phyloP scores from a whole-genome alignment of 176 grass and related monocot genomes.

The Cenchrus fungigraminus region DNA sequence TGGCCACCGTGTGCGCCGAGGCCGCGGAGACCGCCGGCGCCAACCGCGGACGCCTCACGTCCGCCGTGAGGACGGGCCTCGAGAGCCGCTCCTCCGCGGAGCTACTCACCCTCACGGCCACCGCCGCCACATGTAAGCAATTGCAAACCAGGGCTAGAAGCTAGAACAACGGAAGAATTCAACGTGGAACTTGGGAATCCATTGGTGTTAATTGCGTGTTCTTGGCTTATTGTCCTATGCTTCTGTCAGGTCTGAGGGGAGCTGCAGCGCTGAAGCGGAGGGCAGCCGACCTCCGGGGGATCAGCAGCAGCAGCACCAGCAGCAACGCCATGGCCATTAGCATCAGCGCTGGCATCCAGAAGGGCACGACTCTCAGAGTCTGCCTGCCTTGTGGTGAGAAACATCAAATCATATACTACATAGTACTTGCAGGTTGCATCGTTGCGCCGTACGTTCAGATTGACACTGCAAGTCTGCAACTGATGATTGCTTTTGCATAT shows the following conservation, averaged over 20 bases:
- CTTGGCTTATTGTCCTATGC: neutral
- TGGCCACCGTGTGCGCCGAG: constrained; percentile 93
- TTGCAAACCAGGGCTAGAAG: neutral
- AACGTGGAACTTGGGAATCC: neutral
- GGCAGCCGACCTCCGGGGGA: constrained; percentile 40
- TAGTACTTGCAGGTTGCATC: neutral
- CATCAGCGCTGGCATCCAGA: constrained; percentile 62
- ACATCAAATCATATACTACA: neutral
- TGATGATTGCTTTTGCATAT: neutral
- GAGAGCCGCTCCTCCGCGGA: constrained; percentile 61
- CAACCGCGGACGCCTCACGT: constrained; percentile 54
- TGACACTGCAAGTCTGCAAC: neutral
- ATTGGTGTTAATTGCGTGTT: neutral
- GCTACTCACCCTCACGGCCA: constrained; percentile 68
- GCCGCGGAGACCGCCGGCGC: constrained; percentile 66
- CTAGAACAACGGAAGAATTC: neutral
- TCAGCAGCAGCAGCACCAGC: constrained; percentile 25
- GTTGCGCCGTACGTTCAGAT: neutral
- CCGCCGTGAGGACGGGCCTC: constrained; percentile 59
- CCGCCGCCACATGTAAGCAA: constrained; percentile 78
- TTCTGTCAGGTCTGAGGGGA: constrained; percentile 70
- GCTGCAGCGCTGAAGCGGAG: constrained; percentile 72
- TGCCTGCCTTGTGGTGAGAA: constrained; percentile 68
- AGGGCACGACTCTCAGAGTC: constrained; percentile 61
- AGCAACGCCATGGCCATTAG: constrained; percentile 44